Evolutionary conservation across 2,329 filamentous ascomycete species (phyloP).

Genomic region (Bipolaris cookei): DNA sequence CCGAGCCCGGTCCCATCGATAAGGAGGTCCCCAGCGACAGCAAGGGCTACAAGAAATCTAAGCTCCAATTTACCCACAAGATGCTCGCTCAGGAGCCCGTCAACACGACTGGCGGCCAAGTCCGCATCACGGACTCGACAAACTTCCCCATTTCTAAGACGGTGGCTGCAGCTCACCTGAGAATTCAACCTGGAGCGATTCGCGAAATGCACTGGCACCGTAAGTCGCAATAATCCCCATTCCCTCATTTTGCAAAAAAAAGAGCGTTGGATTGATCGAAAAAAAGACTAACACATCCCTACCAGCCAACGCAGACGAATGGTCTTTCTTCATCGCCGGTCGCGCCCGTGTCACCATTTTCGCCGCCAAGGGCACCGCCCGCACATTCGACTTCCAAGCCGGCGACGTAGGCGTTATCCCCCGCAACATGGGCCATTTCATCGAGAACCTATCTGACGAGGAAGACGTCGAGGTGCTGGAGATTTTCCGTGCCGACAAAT

Average conservation of each 20-base stretch:
- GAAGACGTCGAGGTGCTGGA: conserved; percentile 78
- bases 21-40: conserved; percentile 66
- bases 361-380: conserved; percentile 69
- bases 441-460: conserved; percentile 77
- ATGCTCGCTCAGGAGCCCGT: conserved; percentile 73
- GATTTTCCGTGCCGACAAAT: conserved; percentile 74
- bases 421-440: conserved; percentile 78
- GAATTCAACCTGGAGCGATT: conserved; percentile 73
- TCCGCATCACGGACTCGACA: conserved; percentile 76
- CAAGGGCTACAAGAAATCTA: conserved; percentile 69
- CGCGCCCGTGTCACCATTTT: conserved; percentile 77
- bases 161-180: conserved; percentile 73
- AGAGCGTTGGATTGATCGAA: too few relatives aligned
- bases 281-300: background rate
- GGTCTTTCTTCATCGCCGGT: conserved; percentile 78
- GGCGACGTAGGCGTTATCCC: conserved; percentile 81
- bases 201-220: conserved; percentile 85
- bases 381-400: conserved; percentile 77
- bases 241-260: too few relatives aligned
- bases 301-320: conserved; percentile 70
- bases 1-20: conserved; percentile 67
- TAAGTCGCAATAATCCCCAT: conserved; percentile 10
- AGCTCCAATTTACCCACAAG: conserved; percentile 71
- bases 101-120: conserved; percentile 70
- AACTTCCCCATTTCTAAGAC: conserved; percentile 78